Base-by-base conservation (phyloP, 371 early-diverging fungal species). In the Rhizopus arrhizus region DNA sequence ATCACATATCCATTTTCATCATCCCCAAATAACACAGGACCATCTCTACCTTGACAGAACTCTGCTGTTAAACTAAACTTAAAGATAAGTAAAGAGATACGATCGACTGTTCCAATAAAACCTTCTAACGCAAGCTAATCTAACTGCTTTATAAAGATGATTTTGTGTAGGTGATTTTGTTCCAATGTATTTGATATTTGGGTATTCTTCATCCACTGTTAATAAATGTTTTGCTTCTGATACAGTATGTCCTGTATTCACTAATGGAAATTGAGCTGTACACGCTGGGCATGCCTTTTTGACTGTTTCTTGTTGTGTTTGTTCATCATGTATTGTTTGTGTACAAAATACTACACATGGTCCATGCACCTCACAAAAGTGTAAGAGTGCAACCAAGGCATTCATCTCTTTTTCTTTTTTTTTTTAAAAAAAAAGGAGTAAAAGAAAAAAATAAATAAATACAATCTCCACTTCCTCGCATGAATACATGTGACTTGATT, bases 11-110 rank as follows among this genome's bases (percentile, higher is more conserved):
- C 90, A 58, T 86, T 85, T 54, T 80, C 77, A 56, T 88, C 87
- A 62, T 89, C 88, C 28, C 90, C 90, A 84, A 89, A 88, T 56
- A 89, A 68, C 5, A 89, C 85, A 5, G 90, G 84, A 3, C 90
- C 90, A 64, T 89, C 90, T 51, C 84, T 70, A 9, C 89, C 88
- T 52, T 86, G 87, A 59, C 85, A 87, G 38, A 85, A 86, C 54
- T 89, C 90, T 32, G 81, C 78, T 43, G 86, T 88, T 41, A 89
- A 68, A 50, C 89, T 89, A 61, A 31, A 35, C 13, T 22, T 53
- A 34, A 8, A 32, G 11, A 22, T 13, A 9, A 33, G 22, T 22
- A 22, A 22, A 22, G 22, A 22, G 22, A 2, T 48, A 12, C 32
- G 40, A 46, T 29, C 41, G 51, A 15, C 48, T 32, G 49, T 5